phyloP scores from a whole-genome alignment of 176 grass and related monocot species.

The Miscanthus lutarioriparius region DNA sequence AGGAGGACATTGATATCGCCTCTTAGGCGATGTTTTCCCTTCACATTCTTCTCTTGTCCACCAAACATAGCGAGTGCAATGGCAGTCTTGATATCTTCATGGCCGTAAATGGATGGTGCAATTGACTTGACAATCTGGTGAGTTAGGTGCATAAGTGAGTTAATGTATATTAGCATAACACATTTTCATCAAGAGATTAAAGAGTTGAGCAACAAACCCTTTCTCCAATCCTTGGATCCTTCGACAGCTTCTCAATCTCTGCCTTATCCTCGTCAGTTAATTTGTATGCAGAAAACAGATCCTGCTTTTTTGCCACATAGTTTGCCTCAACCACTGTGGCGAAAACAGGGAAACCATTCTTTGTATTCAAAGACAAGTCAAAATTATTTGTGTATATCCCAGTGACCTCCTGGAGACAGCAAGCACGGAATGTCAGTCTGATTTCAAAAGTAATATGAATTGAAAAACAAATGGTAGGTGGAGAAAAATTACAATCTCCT shows the following conservation, averaged over 20 bases:
- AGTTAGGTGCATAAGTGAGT: neutral
- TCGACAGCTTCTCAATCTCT: slow-evolving; percentile 94
- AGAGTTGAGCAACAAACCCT: slow-evolving; percentile 61
- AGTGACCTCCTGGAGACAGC: slow-evolving; percentile 81
- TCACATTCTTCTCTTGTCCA: slow-evolving; percentile 91
- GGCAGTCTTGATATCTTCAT: slow-evolving; percentile 97
- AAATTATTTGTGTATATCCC: slow-evolving; percentile 99
- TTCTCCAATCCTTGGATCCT: slow-evolving; percentile 96
- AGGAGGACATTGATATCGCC: slow-evolving; percentile 98
- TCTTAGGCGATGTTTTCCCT: slow-evolving; percentile 90
- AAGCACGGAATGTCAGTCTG: neutral
- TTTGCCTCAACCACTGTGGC: slow-evolving; percentile 96
- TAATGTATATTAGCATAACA: slow-evolving; percentile 4
- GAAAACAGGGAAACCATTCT: slow-evolving; percentile 99
- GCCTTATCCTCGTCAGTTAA: slow-evolving; percentile 74
- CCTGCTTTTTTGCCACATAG: slow-evolving; percentile 93
- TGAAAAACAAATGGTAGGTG: neutral
- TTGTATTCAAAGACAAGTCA: slow-evolving; percentile 96
- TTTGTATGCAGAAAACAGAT: slow-evolving; percentile 98
- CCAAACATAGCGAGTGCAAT: slow-evolving; percentile 98
- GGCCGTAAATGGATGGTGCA: slow-evolving; percentile 96
- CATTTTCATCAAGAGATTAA: slow-evolving; percentile 17
- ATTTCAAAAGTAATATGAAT: slow-evolving; percentile 15
- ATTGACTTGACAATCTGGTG: slow-evolving; percentile 94
- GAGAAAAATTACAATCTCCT: slow-evolving; percentile 89